Evolutionary conservation across 2,329 filamentous ascomycete genomes (phyloP), one percentile per base, ranked within the genome.

Genomic region (Arthrobotrys iridis): DNA sequence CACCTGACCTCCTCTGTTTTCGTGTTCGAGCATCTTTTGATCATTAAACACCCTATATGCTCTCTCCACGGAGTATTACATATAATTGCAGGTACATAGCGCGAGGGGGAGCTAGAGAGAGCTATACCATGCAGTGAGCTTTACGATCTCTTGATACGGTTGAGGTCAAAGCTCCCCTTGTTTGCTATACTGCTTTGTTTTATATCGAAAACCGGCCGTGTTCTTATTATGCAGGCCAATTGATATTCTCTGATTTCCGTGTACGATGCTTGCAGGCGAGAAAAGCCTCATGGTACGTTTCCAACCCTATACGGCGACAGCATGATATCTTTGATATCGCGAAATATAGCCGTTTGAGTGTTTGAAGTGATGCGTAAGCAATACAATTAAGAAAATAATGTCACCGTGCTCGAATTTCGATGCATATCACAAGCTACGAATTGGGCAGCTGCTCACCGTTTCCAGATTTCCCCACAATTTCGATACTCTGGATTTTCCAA

Each of bases 401-500:
- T 26, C n/a, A 24, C 50, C 50, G 37, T 55, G 50, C 26, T 28
- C 28, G 37, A 3, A 35, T 22, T 37, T 37, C 4, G 30, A 55
- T 55, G 37, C 50, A 37, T 6, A 55, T 55, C 50, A 55, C 50
- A 55, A 58, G 55, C 58, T 58, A 60, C 64, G 55, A 60, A 58
- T 43, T 33, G 24, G 52, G 24, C 62, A 67, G 64, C 64, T 60
- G 50, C 26, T 41, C 58, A 48, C 18, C 15, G 30, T 55, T 10
- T 10, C 55, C 22, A n/a, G n/a, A 62, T 33, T 71, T 71, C 66
- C 66, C 66, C 66, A 71, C 66, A 71, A 37, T 71, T 57, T 71
- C 35, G 33, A 35, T 15, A 8, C 50, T 28, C 37, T 20, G 45
- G 41, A 43, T 35, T 64, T 50, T 24, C 59, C 43, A 35, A 57